phyloP scores from a whole-genome alignment of 352 stramenopile genomes.

The Phytophthora citrophthora region DNA sequence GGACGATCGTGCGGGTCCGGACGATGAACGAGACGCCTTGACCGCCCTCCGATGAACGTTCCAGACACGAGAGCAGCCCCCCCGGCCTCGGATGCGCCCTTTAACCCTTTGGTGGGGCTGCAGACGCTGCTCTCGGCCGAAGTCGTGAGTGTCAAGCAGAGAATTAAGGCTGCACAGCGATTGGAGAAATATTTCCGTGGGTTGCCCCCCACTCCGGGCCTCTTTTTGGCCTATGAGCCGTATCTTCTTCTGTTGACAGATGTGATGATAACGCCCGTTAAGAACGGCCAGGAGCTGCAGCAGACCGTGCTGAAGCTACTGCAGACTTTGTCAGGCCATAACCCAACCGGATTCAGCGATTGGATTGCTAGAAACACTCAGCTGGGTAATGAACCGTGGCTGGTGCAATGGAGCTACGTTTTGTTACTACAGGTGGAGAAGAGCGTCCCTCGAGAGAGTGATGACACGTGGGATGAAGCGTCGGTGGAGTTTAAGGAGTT shows the following conservation, averaged over 20 bases:
- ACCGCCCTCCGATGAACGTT: slow-evolving; percentile 9
- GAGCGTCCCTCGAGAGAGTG: slow-evolving; percentile 31
- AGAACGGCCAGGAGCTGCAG: slow-evolving; percentile 45
- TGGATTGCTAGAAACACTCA: slow-evolving; percentile 55
- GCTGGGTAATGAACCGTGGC: slow-evolving; percentile 48
- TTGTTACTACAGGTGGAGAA: slow-evolving; percentile 49
- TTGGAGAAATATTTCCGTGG: slow-evolving; percentile 43
- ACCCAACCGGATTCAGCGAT: slow-evolving; percentile 44
- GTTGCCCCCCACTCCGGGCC: slow-evolving; percentile 27
- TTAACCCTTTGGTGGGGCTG: slow-evolving; percentile 53
- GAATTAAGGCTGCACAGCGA: slow-evolving; percentile 51
- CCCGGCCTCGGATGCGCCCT: slow-evolving; percentile 2
- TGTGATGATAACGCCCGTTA: slow-evolving; percentile 36
- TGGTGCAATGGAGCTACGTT: slow-evolving; percentile 57
- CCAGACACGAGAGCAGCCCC: slow-evolving; percentile 14
- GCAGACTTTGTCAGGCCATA: slow-evolving; percentile 47
- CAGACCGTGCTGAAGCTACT: slow-evolving; percentile 47
- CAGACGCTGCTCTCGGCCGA: slow-evolving; percentile 55
- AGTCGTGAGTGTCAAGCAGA: slow-evolving; percentile 43
- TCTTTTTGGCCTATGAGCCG: slow-evolving; percentile 57
- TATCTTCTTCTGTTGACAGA: slow-evolving; percentile 52
- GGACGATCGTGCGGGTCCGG: background rate
- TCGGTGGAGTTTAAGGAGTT: slow-evolving; percentile 56
- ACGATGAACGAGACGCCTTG: slow-evolving; percentile 44
- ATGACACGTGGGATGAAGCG: slow-evolving; percentile 39